Evolutionary conservation across 2,329 filamentous ascomycete genomes (phyloP).

Genomic region (Alternaria burnsii): DNA sequence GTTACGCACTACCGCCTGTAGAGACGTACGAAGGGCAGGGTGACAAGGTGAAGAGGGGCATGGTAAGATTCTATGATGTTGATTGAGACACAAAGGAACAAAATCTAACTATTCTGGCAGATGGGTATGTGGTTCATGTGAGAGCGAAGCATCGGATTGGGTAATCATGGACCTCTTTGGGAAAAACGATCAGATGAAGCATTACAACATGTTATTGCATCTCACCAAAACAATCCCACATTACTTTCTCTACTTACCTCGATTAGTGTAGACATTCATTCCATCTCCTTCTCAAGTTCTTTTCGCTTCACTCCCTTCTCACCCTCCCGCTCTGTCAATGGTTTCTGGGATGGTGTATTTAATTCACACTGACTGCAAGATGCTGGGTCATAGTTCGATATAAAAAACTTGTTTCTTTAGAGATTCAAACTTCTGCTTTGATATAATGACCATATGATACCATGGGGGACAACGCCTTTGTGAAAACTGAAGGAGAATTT

Average conservation of each 20-base stretch:
- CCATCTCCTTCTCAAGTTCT: neutral
- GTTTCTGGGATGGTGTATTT: neutral
- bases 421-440: neutral
- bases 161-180: neutral
- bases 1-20: conserved; percentile 4
- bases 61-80: conserved; percentile 5
- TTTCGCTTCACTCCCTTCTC: neutral
- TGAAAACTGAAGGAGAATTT: neutral
- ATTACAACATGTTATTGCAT: neutral
- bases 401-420: neutral
- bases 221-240: neutral
- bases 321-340: neutral
- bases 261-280: neutral
- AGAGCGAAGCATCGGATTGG: neutral
- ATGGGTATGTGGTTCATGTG: conserved; percentile 23
- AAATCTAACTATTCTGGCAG: conserved; percentile 12
- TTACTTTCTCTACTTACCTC: conserved; percentile 12
- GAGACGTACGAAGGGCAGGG: conserved; percentile 1
- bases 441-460: neutral
- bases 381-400: neutral
- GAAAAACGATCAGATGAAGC: neutral
- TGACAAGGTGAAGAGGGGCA: neutral
- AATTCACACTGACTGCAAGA: neutral
- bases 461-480: neutral
- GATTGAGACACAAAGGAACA: neutral